phyloP scores from a whole-genome alignment of 495 filamentous ascomycete species.

The Tuber umbilicatum region DNA sequence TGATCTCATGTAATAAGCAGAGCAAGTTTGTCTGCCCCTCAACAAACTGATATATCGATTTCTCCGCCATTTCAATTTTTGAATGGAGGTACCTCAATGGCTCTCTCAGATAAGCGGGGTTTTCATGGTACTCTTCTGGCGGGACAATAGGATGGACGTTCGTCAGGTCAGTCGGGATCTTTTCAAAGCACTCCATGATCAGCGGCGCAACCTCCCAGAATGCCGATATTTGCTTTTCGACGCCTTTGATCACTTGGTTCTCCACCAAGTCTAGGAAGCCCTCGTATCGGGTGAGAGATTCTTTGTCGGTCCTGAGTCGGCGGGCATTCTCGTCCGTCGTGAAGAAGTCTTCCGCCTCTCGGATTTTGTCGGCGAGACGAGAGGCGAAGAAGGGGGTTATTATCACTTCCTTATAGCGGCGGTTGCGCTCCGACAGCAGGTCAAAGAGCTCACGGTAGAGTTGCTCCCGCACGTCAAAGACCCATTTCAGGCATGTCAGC shows the following conservation, averaged over 20 bases:
- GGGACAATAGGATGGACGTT: constrained; percentile 53
- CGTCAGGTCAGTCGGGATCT: constrained; percentile 53
- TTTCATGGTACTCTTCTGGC: constrained; percentile 70
- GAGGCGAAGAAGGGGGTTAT: constrained; percentile 69
- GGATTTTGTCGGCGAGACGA: constrained; percentile 64
- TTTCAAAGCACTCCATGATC: constrained; percentile 66
- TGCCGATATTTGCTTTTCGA: constrained; percentile 80
- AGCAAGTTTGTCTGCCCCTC: constrained; percentile 88
- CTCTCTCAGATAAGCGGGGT: constrained; percentile 66
- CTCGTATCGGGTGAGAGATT: constrained; percentile 62
- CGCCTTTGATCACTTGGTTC: constrained; percentile 74
- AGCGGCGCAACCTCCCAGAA: constrained; percentile 97
- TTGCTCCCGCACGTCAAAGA: constrained; percentile 85
- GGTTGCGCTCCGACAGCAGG: constrained; percentile 72
- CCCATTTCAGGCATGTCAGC: constrained; percentile 91
- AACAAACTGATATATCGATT: constrained; percentile 90
- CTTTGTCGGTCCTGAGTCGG: constrained; percentile 56
- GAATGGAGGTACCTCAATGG: constrained; percentile 84
- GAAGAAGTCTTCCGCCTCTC: constrained; percentile 74
- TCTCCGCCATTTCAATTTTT: constrained; percentile 77
- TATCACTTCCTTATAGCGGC: constrained; percentile 74
- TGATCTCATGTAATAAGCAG: constrained; percentile 73
- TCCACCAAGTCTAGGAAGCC: constrained; percentile 77
- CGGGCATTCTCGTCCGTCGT: constrained; percentile 65
- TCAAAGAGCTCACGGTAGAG: constrained; percentile 79